phyloP scores from a whole-genome alignment of 2,329 filamentous ascomycete species.

The Cercospora nicotianae region DNA sequence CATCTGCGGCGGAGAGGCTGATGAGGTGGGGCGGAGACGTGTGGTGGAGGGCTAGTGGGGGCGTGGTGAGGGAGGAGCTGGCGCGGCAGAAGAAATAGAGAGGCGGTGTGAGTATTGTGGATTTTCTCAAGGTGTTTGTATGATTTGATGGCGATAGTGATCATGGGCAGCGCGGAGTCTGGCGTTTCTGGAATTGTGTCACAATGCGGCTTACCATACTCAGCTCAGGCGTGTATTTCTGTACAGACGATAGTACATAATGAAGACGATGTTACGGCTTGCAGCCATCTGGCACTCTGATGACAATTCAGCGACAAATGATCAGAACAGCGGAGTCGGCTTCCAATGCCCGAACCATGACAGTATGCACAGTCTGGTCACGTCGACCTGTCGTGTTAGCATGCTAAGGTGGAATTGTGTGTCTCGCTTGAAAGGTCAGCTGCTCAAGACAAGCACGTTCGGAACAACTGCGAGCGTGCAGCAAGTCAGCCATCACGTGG shows the following conservation, averaged over 20 bases:
- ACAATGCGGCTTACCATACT: constrained; percentile 2
- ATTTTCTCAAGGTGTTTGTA: neutral
- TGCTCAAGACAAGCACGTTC: neutral
- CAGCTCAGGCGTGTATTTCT: neutral
- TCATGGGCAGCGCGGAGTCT: constrained; percentile 14
- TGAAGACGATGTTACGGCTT: constrained; percentile 12
- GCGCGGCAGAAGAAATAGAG: constrained; percentile 32
- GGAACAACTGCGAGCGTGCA: neutral
- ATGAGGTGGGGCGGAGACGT: constrained; percentile 90
- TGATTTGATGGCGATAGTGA: neutral
- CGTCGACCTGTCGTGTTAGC: neutral
- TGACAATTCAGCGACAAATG: neutral
- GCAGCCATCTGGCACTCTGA: neutral
- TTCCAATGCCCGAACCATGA: neutral
- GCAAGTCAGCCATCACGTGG: neutral
- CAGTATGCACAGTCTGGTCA: neutral
- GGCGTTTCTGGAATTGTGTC: neutral
- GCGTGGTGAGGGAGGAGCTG: constrained; percentile 56
- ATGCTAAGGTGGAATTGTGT: neutral
- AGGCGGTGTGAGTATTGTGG: neutral
- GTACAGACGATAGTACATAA: constrained; percentile 13
- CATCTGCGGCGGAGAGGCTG: constrained; percentile 74
- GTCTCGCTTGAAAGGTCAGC: constrained; percentile 3
- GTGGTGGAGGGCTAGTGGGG: constrained; percentile 87
- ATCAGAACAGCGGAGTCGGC: neutral